A percentile compares a stretch with the other conserved stretches of the same genome.
Evolutionary conservation across 139 green algal species (phyloP).

Genomic region (Tetraselmis chui): DNA sequence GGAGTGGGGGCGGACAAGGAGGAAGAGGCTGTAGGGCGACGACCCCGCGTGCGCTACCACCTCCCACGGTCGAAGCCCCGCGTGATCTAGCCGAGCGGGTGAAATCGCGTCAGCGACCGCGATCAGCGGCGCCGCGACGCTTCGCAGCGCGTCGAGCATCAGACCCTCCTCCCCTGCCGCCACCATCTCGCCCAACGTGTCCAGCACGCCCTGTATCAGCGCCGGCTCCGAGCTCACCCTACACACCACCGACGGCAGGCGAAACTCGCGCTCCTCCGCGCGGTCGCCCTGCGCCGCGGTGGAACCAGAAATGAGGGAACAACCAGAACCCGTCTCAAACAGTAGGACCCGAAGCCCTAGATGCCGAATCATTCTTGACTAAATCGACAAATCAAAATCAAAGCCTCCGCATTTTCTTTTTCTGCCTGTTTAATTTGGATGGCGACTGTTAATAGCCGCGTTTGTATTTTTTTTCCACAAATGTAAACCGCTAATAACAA

Average conservation of each 20-base stretch:
- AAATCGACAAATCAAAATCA: too few species aligned
- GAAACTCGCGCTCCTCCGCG: too few species aligned
- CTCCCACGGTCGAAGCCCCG: background rate
- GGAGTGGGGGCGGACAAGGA: background rate
- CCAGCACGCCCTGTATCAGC: background rate
- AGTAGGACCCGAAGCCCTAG: too few species aligned
- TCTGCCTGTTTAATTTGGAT: too few species aligned
- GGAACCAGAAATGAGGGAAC: too few species aligned
- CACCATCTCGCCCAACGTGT: background rate
- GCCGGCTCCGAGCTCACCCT: background rate
- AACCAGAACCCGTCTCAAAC: too few species aligned
- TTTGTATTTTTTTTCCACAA: too few species aligned
- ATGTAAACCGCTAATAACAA: too few species aligned
- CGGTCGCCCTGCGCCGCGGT: background rate
- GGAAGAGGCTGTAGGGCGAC: background rate
- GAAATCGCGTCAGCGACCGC: background rate
- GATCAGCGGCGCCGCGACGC: background rate
- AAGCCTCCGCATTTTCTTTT: too few species aligned
- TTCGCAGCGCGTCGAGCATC: background rate
- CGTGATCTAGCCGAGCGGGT: background rate
- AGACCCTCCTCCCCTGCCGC: background rate
- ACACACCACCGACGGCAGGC: background rate
- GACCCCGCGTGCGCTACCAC: background rate
- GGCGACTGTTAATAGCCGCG: too few species aligned
- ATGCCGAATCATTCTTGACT: too few species aligned